These are phyloP conservation scores for Babesia microti DNA, from an alignment of 169 alveolate species.

Conservation along the genomic window DNA sequence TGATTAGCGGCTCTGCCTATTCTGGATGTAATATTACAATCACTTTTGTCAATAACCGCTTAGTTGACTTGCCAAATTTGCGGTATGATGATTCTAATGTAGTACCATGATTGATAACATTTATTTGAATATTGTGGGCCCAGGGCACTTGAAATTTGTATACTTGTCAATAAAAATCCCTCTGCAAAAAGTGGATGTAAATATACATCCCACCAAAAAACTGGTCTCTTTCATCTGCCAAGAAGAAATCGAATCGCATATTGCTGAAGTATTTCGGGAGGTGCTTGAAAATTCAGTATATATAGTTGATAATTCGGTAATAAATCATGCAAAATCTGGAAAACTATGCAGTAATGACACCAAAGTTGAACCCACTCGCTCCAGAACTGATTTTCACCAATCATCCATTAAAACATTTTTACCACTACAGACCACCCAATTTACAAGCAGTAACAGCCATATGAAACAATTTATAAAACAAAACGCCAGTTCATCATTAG, in stretches of 20 bases:
- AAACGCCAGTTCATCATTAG: no score
- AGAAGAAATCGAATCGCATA: constrained; percentile 57
- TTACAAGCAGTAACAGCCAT: no score
- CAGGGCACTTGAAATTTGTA: constrained; percentile 68
- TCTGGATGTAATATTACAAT: constrained; percentile 67
- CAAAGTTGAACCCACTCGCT: no score
- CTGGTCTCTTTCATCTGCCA: constrained; percentile 77
- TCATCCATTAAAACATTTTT: no score
- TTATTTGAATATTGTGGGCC: constrained; percentile 51
- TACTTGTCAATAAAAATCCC: constrained; percentile 86
- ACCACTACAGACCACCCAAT: no score
- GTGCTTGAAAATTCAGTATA: no score
- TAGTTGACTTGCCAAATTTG: constrained; percentile 77
- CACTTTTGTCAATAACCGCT: constrained; percentile 89
- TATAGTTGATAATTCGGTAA: no score
- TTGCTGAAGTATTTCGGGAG: no score
- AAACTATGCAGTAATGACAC: no score
- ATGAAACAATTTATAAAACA: no score
- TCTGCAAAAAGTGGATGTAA: constrained; percentile 86
- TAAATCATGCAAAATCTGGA: no score
- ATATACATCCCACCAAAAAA: constrained; percentile 96
- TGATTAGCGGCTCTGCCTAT: constrained; percentile 64
- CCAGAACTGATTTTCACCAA: no score
- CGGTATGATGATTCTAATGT: constrained; percentile 13
- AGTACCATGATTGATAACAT: constrained; percentile 40